phyloP scores from a whole-genome alignment of 2,329 filamentous ascomycete species.

The Aspergillus awamori region DNA sequence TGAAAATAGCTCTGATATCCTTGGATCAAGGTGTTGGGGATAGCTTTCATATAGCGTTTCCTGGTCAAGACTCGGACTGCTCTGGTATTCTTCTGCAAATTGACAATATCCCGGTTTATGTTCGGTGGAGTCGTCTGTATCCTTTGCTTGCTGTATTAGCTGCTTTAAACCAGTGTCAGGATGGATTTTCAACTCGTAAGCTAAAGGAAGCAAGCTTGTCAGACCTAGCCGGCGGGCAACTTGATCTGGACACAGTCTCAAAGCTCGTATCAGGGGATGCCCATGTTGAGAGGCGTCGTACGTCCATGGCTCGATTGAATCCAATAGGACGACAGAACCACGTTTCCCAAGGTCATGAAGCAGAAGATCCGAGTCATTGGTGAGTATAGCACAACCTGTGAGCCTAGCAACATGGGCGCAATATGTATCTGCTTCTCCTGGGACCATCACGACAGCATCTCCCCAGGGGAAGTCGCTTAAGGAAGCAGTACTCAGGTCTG shows the following conservation, averaged over 20 bases:
- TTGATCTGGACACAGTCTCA: conserved; percentile 42
- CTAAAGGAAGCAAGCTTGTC: conserved; percentile 38
- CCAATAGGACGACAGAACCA: conserved; percentile 69
- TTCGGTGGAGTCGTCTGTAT: conserved; percentile 18
- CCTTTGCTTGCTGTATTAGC: conserved; percentile 37
- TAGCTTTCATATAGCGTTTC: not conserved
- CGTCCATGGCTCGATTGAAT: conserved; percentile 57
- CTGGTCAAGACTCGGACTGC: conserved; percentile 16
- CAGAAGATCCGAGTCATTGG: conserved; percentile 85
- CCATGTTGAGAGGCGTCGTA: conserved; percentile 17
- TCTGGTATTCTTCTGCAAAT: conserved; percentile 43
- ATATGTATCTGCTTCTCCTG: conserved; percentile 82
- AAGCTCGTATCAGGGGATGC: conserved; percentile 32
- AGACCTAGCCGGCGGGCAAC: conserved; percentile 40
- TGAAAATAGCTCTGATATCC: conserved; percentile 55
- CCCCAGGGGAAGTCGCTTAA: conserved; percentile 36
- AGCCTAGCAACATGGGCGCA: conserved; percentile 69
- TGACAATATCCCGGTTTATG: conserved; percentile 27
- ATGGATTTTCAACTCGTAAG: conserved; percentile 43
- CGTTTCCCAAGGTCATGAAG: conserved; percentile 67
- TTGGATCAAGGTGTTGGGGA: conserved; percentile 48
- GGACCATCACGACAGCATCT: conserved; percentile 61
- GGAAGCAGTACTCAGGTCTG: conserved; percentile 32
- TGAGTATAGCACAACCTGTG: conserved; percentile 65
- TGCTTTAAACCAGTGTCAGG: conserved; percentile 33